Base-by-base conservation (phyloP, 768 basidiomycete species). In the Pulveroboletus sp. region DNA sequence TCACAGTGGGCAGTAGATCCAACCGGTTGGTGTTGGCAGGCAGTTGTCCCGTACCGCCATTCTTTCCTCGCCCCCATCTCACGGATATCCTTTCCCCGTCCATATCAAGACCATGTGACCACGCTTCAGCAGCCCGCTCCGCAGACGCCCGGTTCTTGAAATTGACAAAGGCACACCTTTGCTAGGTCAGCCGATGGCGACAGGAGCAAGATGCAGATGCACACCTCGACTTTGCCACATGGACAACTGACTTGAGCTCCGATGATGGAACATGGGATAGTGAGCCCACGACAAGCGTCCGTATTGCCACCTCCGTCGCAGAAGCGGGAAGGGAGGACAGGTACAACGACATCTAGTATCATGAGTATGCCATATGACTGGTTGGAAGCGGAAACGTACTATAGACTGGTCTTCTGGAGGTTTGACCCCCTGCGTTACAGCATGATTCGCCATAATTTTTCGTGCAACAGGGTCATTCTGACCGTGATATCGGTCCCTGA, bases 401-500 rank as follows among this genome's bases (percentile, higher is more conserved):
- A 99, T 83, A 8, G 82, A 78, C 47, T 76, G 64, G 66, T 99
- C 96, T 54, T 93, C 93, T 50, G 96, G 96, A 14, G 93, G 85
- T 47, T 86, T 83, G 46, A 99, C 73, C 0, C 94, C 95, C 61
- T 88, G 83, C 21, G 64, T 74, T 39, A 87, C 86, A 0, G 95
- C 93, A 66, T 90, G 81, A n/a, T 71, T 76, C 2, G 78, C 67
- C 67, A 99, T 64, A 39, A 98, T 93, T 70, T 93, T 96, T 54
- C 80, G 81, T 9, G 96, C 96, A 5, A 99, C 95, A 11, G 95
- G 93, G 63, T 98, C 96, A 55, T 89, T 90, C 26, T 75, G 73
- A 6, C 96, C 96, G 68, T 98, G 85, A 69, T 92, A 98, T 45
- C 96, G 78, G 71, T 98, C 95, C 59, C 89, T 85, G 44, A 98